Evolutionary conservation across 1,284 basidiomycete genomes (phyloP), one percentile per base, ranked within the genome.

Genomic region (Apiotrichum siamense): DNA sequence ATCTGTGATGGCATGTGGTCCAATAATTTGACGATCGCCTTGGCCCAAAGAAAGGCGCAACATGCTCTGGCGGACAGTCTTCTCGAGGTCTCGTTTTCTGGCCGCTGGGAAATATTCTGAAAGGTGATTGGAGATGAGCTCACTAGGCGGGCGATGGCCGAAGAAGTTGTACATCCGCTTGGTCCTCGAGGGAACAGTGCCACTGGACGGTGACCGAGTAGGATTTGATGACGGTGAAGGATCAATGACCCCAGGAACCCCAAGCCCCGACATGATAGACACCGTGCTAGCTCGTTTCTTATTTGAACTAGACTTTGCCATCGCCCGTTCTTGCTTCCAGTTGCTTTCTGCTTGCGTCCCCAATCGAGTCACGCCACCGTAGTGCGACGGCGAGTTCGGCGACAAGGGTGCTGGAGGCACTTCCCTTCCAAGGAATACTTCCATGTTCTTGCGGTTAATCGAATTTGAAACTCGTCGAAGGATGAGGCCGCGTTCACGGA

Each of bases 101-200:
- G 90, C 86, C 54, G 82, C 81, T 1, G 94, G 96, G 82, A 99
- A 99, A 77, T 88, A 99, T 54, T 97, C 93, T 20, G 87, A 84
- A 38, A 98, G 74, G 69, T 98, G 92, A n/a, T 81, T 94, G 27
- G 92, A 90, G 75, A 98, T 98, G 60, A 98, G 82, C 72, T 98
- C 94, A 68, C 86, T 90, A 0, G 96, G 92, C 1, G 96, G 96
- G 40, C 96, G 86, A 66, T 97, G 94, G 11, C 94, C 96, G 64
- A 97, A 94, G 79, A 98, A 99, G 78, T 93, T 94, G 73, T 91
- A 89, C 55, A 97, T 77, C 70, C 80, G 81, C 58, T 69, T 72
- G 24, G 69, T 62, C 17, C 62, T 62, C 24, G 56, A 63, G 2
- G 64, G 58, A 32, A 70, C 62, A 58, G 69, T 72, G 3, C 65